A percentile compares a stretch with the other conserved stretches of the same genome.
Evolutionary conservation across 2,329 filamentous ascomycete species (phyloP).

Genomic region (Pyrenophora seminiperda): DNA sequence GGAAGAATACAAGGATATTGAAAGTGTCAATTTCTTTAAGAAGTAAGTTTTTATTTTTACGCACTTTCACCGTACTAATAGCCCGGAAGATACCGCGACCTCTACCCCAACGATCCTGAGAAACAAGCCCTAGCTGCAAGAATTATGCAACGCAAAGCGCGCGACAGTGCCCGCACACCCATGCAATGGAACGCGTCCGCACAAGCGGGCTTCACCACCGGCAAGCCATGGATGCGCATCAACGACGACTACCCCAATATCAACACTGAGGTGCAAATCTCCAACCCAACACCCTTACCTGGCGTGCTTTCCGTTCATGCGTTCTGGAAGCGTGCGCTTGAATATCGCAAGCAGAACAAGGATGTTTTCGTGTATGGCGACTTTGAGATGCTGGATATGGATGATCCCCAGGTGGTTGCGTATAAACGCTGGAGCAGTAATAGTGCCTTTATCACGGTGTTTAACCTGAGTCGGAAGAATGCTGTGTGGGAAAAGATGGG

Average conservation of each 20-base stretch:
- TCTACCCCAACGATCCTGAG: constrained; percentile 35
- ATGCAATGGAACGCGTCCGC: constrained; percentile 66
- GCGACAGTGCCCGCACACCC: constrained; percentile 69
- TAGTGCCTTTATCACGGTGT: constrained; percentile 36
- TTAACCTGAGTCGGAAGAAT: constrained; percentile 43
- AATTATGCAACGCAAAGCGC: constrained; percentile 63
- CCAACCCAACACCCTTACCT: constrained; percentile 31
- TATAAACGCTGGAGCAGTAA: constrained; percentile 39
- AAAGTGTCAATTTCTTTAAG: constrained; percentile 62
- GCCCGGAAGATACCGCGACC: constrained; percentile 29
- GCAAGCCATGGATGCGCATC: constrained; percentile 65
- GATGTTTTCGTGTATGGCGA: constrained; percentile 67
- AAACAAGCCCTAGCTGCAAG: constrained; percentile 37
- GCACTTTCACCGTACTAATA: constrained; percentile 5
- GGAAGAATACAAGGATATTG: constrained; percentile 59
- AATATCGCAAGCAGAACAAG: constrained; percentile 61
- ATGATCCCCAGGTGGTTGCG: constrained; percentile 44
- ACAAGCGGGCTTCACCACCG: constrained; percentile 67
- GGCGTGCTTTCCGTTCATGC: constrained; percentile 57
- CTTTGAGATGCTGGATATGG: constrained; percentile 60
- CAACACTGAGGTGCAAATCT: constrained; percentile 62
- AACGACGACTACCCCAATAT: constrained; percentile 60
- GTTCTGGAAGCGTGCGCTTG: constrained; percentile 65
- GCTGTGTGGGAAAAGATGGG: constrained; percentile 37
- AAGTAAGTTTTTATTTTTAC: constrained; percentile 32